Percentiles rank a stretch among this genome's conserved stretches.
These are phyloP conservation scores for Aspergillus ochraceoroseus DNA, from an alignment of 2,329 filamentous ascomycete species.

Conservation along the genomic window DNA sequence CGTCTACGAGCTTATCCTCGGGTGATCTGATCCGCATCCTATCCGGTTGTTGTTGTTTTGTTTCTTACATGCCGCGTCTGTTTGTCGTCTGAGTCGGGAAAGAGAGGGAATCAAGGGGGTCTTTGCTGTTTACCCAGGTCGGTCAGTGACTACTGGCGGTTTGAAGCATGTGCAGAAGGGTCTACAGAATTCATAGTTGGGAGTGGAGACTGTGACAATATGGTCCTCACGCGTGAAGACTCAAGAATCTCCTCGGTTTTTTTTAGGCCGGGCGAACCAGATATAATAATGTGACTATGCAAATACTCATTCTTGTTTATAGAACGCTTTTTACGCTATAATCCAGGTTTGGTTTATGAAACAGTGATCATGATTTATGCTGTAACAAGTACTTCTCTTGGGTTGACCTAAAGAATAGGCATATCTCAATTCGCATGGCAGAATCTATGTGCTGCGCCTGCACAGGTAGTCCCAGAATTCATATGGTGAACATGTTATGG, in stretches of 20 bases:
- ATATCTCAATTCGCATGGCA: background rate
- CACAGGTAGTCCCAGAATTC: background rate
- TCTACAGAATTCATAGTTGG: no score
- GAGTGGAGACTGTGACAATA: no score
- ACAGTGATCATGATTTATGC: background rate
- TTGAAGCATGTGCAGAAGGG: no score
- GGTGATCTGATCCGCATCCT: slow-evolving; percentile 44
- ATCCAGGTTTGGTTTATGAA: background rate
- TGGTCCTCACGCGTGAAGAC: no score
- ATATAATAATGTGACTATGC: slow-evolving; percentile 9
- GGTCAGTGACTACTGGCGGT: no score
- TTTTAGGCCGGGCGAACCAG: background rate
- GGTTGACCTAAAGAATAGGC: background rate
- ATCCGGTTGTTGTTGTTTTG: background rate
- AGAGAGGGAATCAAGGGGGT: background rate
- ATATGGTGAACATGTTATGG: background rate
- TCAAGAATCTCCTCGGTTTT: no score
- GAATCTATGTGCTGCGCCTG: slow-evolving; percentile 1
- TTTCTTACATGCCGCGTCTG: background rate
- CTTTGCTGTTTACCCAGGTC: background rate
- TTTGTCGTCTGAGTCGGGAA: background rate
- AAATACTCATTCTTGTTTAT: slow-evolving; percentile 5
- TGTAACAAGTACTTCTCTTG: background rate
- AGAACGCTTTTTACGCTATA: background rate
- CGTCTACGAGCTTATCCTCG: slow-evolving; percentile 71